Evolutionary conservation across 768 basidiomycete genomes (phyloP).

Genomic region (Suillus brevipes): DNA sequence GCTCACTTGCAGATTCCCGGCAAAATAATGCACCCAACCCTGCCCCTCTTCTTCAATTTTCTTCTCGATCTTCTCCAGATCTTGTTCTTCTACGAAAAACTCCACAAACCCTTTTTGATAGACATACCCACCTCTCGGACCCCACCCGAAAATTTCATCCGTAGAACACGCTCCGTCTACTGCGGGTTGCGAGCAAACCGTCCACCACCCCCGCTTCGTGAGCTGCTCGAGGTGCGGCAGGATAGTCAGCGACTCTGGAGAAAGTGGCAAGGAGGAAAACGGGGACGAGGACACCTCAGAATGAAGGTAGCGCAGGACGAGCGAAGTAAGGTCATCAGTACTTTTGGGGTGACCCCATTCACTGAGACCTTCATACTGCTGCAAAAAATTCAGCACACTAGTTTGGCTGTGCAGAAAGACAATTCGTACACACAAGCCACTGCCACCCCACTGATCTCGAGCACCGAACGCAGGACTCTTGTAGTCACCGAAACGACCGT

Average conservation of each 20-base stretch:
- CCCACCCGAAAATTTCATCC: slow-evolving; percentile 88
- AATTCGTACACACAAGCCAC: slow-evolving; percentile 52
- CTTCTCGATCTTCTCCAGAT: slow-evolving; percentile 60
- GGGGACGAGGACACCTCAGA: slow-evolving; percentile 77
- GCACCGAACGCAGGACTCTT: slow-evolving; percentile 94
- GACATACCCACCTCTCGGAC: slow-evolving; percentile 88
- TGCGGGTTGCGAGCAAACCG: slow-evolving; percentile 94
- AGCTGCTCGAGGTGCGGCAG: slow-evolving; percentile 74
- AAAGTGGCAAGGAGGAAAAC: slow-evolving; percentile 83
- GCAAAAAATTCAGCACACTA: not conserved
- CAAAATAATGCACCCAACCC: slow-evolving; percentile 83
- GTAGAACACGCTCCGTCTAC: slow-evolving; percentile 77
- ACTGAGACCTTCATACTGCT: slow-evolving; percentile 63
- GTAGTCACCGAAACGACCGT: slow-evolving; percentile 96
- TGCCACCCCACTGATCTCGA: slow-evolving; percentile 76
- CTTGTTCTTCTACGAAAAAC: slow-evolving; percentile 75
- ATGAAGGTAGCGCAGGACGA: slow-evolving; percentile 82
- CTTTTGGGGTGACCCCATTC: slow-evolving; percentile 74
- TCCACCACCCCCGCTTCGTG: slow-evolving; percentile 87
- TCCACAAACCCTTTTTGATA: slow-evolving; percentile 98
- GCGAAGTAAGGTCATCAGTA: slow-evolving; percentile 64
- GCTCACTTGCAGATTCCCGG: slow-evolving; percentile 72
- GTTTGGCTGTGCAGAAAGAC: not conserved
- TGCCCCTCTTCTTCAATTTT: slow-evolving; percentile 53
- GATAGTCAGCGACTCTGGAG: slow-evolving; percentile 79